Evolutionary conservation across 2,329 filamentous ascomycete genomes (phyloP), one percentile per base, ranked within the genome.

Genomic region (Fonsecaea erecta): DNA sequence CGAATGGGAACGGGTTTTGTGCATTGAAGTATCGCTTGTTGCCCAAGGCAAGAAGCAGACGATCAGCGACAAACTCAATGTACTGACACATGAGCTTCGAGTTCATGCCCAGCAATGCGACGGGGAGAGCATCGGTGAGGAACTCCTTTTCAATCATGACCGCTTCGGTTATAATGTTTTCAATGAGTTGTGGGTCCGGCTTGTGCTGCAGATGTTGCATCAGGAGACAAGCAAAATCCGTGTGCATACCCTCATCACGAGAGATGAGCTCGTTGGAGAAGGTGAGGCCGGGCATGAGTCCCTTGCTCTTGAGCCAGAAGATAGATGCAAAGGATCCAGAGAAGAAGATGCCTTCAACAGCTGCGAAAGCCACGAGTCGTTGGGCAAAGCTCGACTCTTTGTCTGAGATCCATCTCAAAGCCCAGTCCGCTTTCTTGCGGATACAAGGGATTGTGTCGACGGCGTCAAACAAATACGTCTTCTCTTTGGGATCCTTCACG

Each of bases 181-280:
- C 79, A 59, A 99, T 89, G 43, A 92, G 80, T 77, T 94, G 80
- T 80, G 92, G 90, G 83, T 85, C 87, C 67, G 95, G 93, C 73
- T 94, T 92, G 83, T 94, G 88, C 82, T 95, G 96, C 68, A 99
- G 84, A 82, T 98, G 94, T n/a, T 92, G 96, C 87, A 96, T 97
- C 68, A 99, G 84, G 63, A 99, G 86, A 81, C 95, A 99, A 73
- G 95, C 95, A 75, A 99, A 99, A 84, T 99, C 95, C 70, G 95
- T 99, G 87, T 99, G 95, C 73, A 99, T 92, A 79, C 95, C 95
- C 86, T 99, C 95, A 74, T 99, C 95, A 83, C 95, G 94, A 68
- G 95, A 99, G 84, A 99, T 99, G 76, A 99, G 90, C 85, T 99
- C 95, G 84, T 99, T 99, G 78, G 95, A 98, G 85, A 99, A 99